These are phyloP conservation scores for Lasiodiplodia sp. DNA, from an alignment of 2,329 filamentous ascomycete genomes.

Conservation along the genomic window DNA sequence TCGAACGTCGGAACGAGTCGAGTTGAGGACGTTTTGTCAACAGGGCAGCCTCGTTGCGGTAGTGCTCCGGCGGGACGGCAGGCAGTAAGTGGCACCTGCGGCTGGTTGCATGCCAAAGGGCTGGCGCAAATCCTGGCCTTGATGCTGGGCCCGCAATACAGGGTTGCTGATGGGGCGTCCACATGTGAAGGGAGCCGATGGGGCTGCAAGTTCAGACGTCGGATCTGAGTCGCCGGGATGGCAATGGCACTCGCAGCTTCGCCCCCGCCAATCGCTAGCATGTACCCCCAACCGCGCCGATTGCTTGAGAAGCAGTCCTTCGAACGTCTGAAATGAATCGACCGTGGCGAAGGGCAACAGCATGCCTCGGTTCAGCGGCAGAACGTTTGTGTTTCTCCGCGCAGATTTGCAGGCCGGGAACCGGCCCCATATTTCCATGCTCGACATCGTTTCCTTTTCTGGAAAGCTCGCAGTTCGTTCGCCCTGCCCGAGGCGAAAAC, in stretches of 20 bases:
- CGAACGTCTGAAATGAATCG: constrained; percentile 27
- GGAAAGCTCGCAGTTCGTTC: constrained; percentile 12
- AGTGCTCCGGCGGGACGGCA: background rate
- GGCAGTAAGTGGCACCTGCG: background rate
- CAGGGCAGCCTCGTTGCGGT: background rate
- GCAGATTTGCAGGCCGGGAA: background rate
- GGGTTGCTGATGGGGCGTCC: background rate
- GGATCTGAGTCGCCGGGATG: constrained; percentile 23
- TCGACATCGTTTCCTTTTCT: constrained; percentile 9
- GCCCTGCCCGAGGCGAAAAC: constrained; percentile 10
- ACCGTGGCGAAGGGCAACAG: background rate
- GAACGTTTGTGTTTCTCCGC: background rate
- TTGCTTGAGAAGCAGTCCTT: background rate
- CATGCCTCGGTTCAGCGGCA: constrained; percentile 11
- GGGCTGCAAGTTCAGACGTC: constrained; percentile 19
- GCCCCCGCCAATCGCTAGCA: constrained; percentile 4
- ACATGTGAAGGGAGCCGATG: constrained; percentile 8
- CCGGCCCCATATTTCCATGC: background rate
- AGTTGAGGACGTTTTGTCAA: background rate
- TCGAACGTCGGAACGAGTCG: constrained; percentile 3
- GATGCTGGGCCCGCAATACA: background rate
- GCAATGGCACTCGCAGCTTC: background rate
- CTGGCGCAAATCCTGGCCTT: background rate
- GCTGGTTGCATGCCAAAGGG: background rate
- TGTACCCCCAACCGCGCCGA: background rate